Percentiles rank a stretch among this genome's conserved stretches.
Conservation (phyloP, 805 yeast genomes). For the Yarrowia hollandica region DNA sequence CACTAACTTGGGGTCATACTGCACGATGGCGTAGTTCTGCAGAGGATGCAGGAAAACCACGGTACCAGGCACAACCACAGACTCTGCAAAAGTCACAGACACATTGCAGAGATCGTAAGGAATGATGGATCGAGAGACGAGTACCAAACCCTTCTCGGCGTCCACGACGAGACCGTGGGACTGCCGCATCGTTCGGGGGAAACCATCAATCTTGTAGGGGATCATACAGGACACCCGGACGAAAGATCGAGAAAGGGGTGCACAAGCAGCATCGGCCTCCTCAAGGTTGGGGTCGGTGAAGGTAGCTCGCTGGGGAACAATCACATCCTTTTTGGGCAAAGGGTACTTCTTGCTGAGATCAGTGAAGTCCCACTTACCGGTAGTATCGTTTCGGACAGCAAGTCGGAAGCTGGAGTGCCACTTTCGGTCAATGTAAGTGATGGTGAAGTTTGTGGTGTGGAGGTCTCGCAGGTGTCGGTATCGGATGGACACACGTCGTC, state of each 20-base stretch:
- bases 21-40: slow-evolving; percentile 77
- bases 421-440: slow-evolving; percentile 76
- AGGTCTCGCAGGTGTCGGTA: slow-evolving; percentile 78
- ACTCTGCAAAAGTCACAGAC: slow-evolving; percentile 78
- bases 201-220: slow-evolving; percentile 76
- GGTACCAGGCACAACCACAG: slow-evolving; percentile 74
- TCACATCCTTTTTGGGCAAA: slow-evolving; percentile 50
- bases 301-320: slow-evolving; percentile 58
- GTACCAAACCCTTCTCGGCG: slow-evolving; percentile 72
- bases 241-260: slow-evolving; percentile 62
- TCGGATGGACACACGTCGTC: slow-evolving; percentile 64
- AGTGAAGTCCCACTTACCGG: slow-evolving; percentile 60
- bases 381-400: slow-evolving; percentile 58
- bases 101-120: slow-evolving; percentile 84
- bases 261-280: slow-evolving; percentile 51
- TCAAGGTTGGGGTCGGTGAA: slow-evolving; percentile 33
- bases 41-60: slow-evolving; percentile 86
- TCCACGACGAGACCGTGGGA: slow-evolving; percentile 82
- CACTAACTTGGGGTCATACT: slow-evolving; percentile 76
- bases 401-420: slow-evolving; percentile 73
- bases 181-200: slow-evolving; percentile 57
- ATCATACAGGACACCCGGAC: slow-evolving; percentile 65
- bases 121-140: slow-evolving; percentile 73
- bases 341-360: slow-evolving; percentile 51
- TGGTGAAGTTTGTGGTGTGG: slow-evolving; percentile 68